Evolutionary conservation across 2,329 filamentous ascomycete species (phyloP).

Genomic region (Ambrosiella cleistominuta): DNA sequence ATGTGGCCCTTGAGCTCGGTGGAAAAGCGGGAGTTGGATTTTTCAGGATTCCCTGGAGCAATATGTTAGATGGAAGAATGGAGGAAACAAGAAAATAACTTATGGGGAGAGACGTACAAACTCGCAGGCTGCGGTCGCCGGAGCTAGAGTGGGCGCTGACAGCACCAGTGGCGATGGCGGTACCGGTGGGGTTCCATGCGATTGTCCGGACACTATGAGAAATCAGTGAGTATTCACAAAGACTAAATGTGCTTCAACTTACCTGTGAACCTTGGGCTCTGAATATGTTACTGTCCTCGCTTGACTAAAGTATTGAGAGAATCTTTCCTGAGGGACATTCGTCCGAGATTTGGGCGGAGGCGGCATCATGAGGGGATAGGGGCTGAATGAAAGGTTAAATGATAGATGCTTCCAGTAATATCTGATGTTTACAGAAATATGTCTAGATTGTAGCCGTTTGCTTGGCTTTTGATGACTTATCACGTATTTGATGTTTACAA

Average conservation of each 20-base stretch:
- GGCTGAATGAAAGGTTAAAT: no score
- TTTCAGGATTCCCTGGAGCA: conserved; percentile 52
- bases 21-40: conserved; percentile 53
- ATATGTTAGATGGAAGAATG: background rate
- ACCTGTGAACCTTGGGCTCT: conserved; percentile 44
- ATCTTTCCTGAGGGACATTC: conserved; percentile 50
- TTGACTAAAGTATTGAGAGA: conserved; percentile 46
- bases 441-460: no score
- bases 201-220: conserved; percentile 51
- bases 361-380: background rate
- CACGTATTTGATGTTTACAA: background rate
- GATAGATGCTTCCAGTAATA: no score
- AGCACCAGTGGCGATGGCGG: conserved; percentile 66
- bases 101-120: conserved; percentile 35
- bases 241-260: conserved; percentile 48
- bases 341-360: conserved; percentile 19
- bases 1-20: conserved; percentile 56
- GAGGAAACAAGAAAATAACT: background rate
- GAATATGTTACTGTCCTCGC: conserved; percentile 56
- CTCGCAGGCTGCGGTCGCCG: conserved; percentile 49
- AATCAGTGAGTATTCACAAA: conserved; percentile 37
- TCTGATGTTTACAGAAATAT: no score
- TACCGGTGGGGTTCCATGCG: conserved; percentile 76
- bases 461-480: background rate
- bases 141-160: background rate